Base-by-base conservation (phyloP, 2,329 filamentous ascomycete species). In the Cladosporium sp. region DNA sequence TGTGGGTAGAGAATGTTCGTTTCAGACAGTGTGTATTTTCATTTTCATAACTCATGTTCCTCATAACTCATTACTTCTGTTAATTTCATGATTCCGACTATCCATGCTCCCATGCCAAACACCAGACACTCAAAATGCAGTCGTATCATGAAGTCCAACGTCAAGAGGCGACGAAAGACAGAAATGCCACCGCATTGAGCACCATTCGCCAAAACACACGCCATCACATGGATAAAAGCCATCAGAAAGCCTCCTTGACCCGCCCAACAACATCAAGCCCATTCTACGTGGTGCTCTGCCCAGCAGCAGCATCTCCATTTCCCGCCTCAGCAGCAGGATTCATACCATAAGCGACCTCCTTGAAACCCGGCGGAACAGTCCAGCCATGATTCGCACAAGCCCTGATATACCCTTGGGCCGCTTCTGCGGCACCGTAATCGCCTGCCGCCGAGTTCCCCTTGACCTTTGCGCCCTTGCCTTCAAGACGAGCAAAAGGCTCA, bases 401-500 rank as follows among this genome's bases (percentile, higher is more conserved):
- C 45, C 89, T 80, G 24, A 75, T 71, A 62, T 86, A 96, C 2
- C 88, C 89, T 0, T 83, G 78, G 1, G 89, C 73, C 0, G 89
- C 90, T 64, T 95, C 89, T 0, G 64, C 65, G 4, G 88, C 76
- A 0, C 74, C 72, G 62, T 96, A 95, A 29, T 65, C 62, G 12
- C 51, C 54, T 5, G 27, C 42, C 3, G 43, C 38, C 9, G 13
- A 37, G 1, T 32, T 27, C 3, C 9, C 32, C 17, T 5, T 32
- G n/a, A 29, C 9, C 17, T 29, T n/a, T 8, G 32, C 13, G 15
- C 24, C 44, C 12, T 22, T 47, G 7, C 44, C 36, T 15, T 77
- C 74, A 11, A 96, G 71, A n/a, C 87, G 79, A 13, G 89, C 91
- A 0, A 89, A 88, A 0, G 85, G 88, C 0, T 93, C 85, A 1